Base-by-base conservation (phyloP, 2,329 filamentous ascomycete species). In the Fusarium camptoceras region DNA sequence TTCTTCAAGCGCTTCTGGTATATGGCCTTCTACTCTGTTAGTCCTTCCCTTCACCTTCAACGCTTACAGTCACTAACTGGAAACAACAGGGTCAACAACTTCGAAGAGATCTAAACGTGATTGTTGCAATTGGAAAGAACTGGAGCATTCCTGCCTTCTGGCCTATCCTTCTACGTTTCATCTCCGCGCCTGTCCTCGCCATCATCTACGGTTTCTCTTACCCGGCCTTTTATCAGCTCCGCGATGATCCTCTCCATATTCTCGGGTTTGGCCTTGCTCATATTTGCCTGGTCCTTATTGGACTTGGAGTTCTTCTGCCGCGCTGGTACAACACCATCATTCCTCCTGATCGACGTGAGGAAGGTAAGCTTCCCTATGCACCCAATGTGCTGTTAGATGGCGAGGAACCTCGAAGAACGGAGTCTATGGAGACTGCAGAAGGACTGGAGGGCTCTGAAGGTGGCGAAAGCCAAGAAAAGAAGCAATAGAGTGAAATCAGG, bases 21-120 rank as follows among this genome's bases (percentile, higher is more conserved):
- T 64, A 70, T 88, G 34, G 78, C 80, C 1, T 86, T 87, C 65
- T 89, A 88, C 76, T 88, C 86, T n/a, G 86, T 87, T 81, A 77
- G 84, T 49, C 10, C 16, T 31, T 20, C 14, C 46, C 6, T 8
- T 25, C 15, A 28, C 12, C 14, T 4, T 39, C 12, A 37, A 25
- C 11, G 7, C 8, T 37, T 3, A 11, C 3, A 27, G 4, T 25
- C 18, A n/a, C 71, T 73, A 31, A 72, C 56, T 46, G 8, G 6
- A 4, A 57, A 10, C 12, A 25, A 61, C 54, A 87, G 85, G 86
- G 85, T 50, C 85, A 88, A 66, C 87, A 88, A 79, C 81, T 89
- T 22, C 81, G 83, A 34, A 82, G 81, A 27, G 86, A 88, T 68
- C 81, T 88, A 25, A 88, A 88, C 64, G 72, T 82, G 6, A 83